These are phyloP conservation scores for Coelastrella sp. DNA, from an alignment of 139 green algal genomes.

Conservation along the genomic window DNA sequence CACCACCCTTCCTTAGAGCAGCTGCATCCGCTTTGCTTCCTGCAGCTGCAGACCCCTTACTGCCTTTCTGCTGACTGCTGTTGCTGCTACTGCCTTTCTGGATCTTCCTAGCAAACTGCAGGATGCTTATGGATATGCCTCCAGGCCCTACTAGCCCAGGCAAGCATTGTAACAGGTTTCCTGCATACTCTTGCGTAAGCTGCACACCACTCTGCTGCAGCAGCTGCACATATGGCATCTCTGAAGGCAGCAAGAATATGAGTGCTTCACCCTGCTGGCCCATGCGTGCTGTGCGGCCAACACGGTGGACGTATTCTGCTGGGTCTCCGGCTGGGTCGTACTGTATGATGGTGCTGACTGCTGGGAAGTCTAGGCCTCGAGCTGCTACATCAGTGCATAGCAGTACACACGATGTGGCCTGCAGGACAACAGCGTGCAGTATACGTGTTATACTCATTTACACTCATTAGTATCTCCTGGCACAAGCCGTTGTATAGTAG, in stretches of 20 bases:
- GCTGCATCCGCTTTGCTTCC: background rate
- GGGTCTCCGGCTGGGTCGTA: conserved; percentile 92
- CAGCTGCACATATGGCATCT: conserved; percentile 84
- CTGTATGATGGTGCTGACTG: conserved; percentile 92
- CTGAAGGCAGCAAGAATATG: conserved; percentile 90
- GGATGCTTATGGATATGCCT: background rate
- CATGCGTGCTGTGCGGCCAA: conserved; percentile 93
- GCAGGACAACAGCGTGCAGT: background rate
- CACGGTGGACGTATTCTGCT: conserved; percentile 89
- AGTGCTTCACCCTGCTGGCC: conserved; percentile 85
- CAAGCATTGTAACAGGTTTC: conserved; percentile 15
- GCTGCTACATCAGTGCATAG: conserved; percentile 92
- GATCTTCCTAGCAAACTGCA: background rate
- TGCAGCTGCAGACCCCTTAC: background rate
- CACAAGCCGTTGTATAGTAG: too few relatives aligned
- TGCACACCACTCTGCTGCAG: conserved; percentile 70
- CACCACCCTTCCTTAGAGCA: background rate
- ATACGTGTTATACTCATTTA: too few relatives aligned
- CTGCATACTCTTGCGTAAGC: conserved; percentile 49
- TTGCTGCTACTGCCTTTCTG: background rate
- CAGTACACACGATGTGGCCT: conserved; percentile 77
- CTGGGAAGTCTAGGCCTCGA: conserved; percentile 93
- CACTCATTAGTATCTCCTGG: too few relatives aligned
- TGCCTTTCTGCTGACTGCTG: background rate
- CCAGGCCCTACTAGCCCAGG: conserved; percentile 21